Conservation (phyloP, 257 asterid species). For the Ocimum tenuiflorum region DNA sequence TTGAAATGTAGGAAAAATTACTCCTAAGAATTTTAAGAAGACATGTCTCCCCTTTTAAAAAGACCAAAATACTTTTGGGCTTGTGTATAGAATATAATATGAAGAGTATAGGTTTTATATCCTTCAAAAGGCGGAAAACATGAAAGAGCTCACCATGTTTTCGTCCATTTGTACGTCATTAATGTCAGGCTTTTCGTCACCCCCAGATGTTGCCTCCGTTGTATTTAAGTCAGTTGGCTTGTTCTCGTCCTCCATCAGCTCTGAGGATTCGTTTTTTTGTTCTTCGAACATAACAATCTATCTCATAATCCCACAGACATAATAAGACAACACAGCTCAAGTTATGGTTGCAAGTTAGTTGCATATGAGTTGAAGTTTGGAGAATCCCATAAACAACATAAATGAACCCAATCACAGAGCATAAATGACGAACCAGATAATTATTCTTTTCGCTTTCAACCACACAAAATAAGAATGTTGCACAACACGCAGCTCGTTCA, state of each 20-base stretch:
- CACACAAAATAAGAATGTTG: not conserved
- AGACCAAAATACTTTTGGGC: not conserved
- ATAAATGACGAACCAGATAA: not conserved
- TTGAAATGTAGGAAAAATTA: not conserved
- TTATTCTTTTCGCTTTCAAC: not conserved
- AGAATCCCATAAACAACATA: not conserved
- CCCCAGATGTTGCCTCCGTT: slow-evolving; percentile 34
- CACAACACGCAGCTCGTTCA: not conserved
- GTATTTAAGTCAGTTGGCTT: slow-evolving; percentile 36
- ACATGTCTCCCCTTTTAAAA: not conserved
- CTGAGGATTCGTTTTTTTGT: slow-evolving; percentile 55
- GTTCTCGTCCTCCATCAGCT: slow-evolving; percentile 62
- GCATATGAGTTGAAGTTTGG: too few species aligned
- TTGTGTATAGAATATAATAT: not conserved
- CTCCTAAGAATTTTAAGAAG: not conserved
- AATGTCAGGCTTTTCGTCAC: slow-evolving; percentile 81
- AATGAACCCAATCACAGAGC: not conserved
- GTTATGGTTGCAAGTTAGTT: too few species aligned
- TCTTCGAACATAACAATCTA: slow-evolving; percentile 78
- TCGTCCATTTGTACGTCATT: slow-evolving; percentile 72
- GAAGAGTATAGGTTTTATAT: too few species aligned
- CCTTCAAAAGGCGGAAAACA: not conserved
- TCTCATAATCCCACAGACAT: slow-evolving; percentile 14
- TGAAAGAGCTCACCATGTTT: slow-evolving; percentile 32
- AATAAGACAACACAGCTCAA: not conserved